Percentiles rank a stretch among this genome's conserved stretches.
Conservation (phyloP, 345 rosid genomes). For the Eucalyptus fibrosa region DNA sequence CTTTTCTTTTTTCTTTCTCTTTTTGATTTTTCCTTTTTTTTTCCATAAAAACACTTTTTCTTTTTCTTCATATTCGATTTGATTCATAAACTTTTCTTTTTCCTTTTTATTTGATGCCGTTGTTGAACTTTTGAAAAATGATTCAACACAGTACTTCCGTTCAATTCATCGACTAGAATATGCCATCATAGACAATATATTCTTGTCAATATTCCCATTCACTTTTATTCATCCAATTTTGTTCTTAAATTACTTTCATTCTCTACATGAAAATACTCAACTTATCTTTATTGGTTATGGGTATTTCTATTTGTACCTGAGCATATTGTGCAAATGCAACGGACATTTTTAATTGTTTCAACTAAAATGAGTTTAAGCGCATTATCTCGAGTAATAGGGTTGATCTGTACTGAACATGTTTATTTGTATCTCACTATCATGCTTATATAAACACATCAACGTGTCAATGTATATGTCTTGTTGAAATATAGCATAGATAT, state of each 20-base stretch:
- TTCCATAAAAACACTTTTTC: no score
- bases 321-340: rapidly evolving
- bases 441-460: not conserved
- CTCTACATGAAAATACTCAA: not conserved
- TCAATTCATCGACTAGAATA: rapidly evolving
- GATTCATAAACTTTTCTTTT: no score
- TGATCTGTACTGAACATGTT: not conserved
- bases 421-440: not conserved
- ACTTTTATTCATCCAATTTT: no score
- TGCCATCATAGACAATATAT: rapidly evolving
- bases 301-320: not conserved
- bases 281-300: not conserved
- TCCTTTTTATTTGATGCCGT: no score
- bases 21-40: no score
- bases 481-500: not conserved
- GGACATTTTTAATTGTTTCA: no score
- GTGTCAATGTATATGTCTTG: not conserved
- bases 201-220: not conserved
- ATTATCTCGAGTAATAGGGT: rapidly evolving
- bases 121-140: no score
- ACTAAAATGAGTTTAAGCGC: not conserved
- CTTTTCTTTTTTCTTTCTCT: no score
- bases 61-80: no score
- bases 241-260: rapidly evolving
- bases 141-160: rapidly evolving